Conservation (phyloP, 768 basidiomycete genomes). For the Tricholoma sp. region DNA sequence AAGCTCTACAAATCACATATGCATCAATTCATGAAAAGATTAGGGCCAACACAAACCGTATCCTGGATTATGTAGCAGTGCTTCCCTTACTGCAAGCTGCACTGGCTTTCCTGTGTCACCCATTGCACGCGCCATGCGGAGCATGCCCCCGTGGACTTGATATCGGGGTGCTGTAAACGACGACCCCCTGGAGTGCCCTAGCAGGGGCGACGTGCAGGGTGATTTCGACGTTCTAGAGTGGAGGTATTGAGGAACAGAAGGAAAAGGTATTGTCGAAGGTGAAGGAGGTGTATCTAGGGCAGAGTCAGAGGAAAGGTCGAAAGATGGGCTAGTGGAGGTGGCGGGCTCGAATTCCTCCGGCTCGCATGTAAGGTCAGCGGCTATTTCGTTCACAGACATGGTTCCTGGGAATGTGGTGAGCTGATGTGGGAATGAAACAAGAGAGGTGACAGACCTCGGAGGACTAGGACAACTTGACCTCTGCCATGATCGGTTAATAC, state of each 20-base stretch:
- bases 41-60: slow-evolving; percentile 52
- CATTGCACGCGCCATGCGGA: slow-evolving; percentile 76
- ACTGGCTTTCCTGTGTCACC: slow-evolving; percentile 73
- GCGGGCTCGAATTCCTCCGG: slow-evolving; percentile 62
- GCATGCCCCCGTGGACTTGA: slow-evolving; percentile 77
- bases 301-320: slow-evolving; percentile 8
- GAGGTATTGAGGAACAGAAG: slow-evolving; percentile 20
- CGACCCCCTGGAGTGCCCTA: slow-evolving; percentile 7
- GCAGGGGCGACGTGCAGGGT: slow-evolving; percentile 16
- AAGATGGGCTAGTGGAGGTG: slow-evolving; percentile 16
- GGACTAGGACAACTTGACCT: slow-evolving; percentile 68
- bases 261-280: slow-evolving; percentile 35
- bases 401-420: slow-evolving; percentile 42
- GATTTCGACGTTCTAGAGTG: slow-evolving; percentile 8
- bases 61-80: slow-evolving; percentile 60
- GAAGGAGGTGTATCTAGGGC: slow-evolving; percentile 26
- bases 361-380: slow-evolving; percentile 81
- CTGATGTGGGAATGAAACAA: not conserved
- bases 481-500: slow-evolving; percentile 78
- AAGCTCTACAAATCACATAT: slow-evolving; percentile 39
- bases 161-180: slow-evolving; percentile 29
- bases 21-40: not conserved
- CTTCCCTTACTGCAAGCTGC: slow-evolving; percentile 67
- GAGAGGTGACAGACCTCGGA: slow-evolving; percentile 43
- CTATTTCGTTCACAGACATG: slow-evolving; percentile 84